These are phyloP conservation scores for Logfia minima DNA, from an alignment of 129 eudicot genomes.

Conservation along the genomic window DNA sequence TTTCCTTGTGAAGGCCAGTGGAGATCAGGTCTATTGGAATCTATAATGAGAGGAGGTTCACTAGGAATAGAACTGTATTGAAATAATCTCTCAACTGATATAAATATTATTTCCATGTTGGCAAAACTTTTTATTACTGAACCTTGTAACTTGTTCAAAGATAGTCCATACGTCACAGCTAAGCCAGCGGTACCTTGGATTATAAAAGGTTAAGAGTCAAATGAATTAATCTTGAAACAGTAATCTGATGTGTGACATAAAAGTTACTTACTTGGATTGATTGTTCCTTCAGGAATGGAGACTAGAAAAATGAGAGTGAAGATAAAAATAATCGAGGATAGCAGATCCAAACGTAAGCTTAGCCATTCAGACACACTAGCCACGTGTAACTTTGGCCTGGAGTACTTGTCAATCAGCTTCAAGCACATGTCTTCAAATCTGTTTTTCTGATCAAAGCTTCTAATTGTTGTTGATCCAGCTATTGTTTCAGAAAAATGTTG, in stretches of 20 bases:
- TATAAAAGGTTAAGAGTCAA: neutral
- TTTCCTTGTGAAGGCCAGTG: conserved; percentile 77
- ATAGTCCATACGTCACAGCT: conserved; percentile 88
- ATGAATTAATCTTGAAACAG: neutral
- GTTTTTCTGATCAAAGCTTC: conserved; percentile 74
- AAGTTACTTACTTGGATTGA: conserved; percentile 59
- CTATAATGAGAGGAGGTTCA: conserved; percentile 79
- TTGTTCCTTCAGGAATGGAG: conserved; percentile 64
- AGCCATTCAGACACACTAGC: conserved; percentile 76
- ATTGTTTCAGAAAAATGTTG: conserved; percentile 95
- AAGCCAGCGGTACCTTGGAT: conserved; percentile 73
- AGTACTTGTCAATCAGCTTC: conserved; percentile 63
- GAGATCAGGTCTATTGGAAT: conserved; percentile 52
- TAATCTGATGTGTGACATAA: neutral
- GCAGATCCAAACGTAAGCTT: conserved; percentile 64
- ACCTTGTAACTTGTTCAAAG: conserved; percentile 65
- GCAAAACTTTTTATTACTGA: conserved; percentile 63
- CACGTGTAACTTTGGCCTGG: conserved; percentile 63
- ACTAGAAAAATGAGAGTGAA: conserved; percentile 65
- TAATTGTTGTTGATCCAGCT: conserved; percentile 82
- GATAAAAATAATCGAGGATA: conserved; percentile 57
- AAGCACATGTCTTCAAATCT: conserved; percentile 61
- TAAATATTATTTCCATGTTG: conserved; percentile 68
- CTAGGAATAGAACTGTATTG: conserved; percentile 67
- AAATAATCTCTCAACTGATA: conserved; percentile 89